Conservation (phyloP, 352 stramenopile genomes). For the Phytophthora megakarya region DNA sequence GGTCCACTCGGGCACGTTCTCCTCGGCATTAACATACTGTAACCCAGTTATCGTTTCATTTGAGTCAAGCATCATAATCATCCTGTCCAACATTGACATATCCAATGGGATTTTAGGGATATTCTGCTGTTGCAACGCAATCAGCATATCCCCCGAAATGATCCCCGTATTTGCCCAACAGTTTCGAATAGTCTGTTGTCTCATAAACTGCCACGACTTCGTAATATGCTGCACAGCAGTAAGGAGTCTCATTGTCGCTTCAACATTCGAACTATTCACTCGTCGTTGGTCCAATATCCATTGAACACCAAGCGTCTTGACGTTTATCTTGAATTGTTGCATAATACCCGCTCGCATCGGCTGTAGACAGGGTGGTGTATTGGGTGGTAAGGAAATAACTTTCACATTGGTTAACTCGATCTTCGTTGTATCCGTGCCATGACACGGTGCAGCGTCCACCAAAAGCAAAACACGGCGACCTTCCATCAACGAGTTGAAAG, state of each 20-base stretch:
- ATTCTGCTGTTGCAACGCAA: constrained; percentile 11
- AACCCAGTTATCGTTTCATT: constrained; percentile 12
- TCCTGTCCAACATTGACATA: constrained; percentile 13
- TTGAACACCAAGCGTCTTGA: constrained; percentile 22
- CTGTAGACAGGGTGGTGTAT: constrained; percentile 13
- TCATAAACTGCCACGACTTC: constrained; percentile 18
- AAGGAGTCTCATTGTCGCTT: constrained; percentile 19
- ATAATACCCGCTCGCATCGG: constrained; percentile 27
- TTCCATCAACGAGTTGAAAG: constrained; percentile 23
- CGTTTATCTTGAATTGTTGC: constrained; percentile 21
- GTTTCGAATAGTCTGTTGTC: constrained; percentile 8
- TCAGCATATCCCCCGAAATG: constrained; percentile 16
- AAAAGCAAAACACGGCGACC: constrained; percentile 22
- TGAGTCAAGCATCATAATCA: constrained; percentile 12
- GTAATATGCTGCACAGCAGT: constrained; percentile 27
- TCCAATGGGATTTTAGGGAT: constrained; percentile 7
- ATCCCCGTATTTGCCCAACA: constrained; percentile 25
- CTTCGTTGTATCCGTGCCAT: constrained; percentile 8
- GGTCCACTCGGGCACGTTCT: constrained; percentile 25
- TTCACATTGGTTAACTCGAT: constrained; percentile 20
- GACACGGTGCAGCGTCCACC: constrained; percentile 26
- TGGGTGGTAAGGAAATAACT: constrained; percentile 16
- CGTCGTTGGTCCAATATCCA: constrained; percentile 28
- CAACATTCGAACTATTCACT: neutral
- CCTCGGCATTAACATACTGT: constrained; percentile 23